Evolutionary conservation across 208 protist genomes (phyloP), one percentile per base, ranked within the genome.

Genomic region (Acanthamoeba sp.): DNA sequence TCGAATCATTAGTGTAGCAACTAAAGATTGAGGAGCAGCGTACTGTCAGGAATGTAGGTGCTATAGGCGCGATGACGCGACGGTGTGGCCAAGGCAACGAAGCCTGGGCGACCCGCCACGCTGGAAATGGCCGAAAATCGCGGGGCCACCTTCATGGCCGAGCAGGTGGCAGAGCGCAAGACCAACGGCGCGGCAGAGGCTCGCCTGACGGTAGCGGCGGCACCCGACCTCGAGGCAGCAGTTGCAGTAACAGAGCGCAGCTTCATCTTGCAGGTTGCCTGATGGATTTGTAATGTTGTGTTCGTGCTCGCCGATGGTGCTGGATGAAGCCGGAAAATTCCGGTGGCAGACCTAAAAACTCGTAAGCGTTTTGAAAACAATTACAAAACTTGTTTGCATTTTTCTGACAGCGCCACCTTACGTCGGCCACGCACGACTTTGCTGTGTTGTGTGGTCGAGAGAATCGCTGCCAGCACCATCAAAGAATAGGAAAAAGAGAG

Each of bases 1-100:
- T 16, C 48, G 16, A 6, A 55, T 20, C 10, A 55, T 55, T 55
- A 55, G 48, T 16, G 48, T 55, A 20, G 48, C 48, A 55, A n/a
- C n/a, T n/a, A n/a, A 69, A 69, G 62, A 69, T 32, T 24, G 3
- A 3, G 7, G 1, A 50, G 18, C 18, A 50, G 5, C 62, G 29
- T 73, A 73, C 64, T 73, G 29, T 73, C 64, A 4, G 64, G 64
- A 18, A 73, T 59, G 52, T 59, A 40, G 64, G 64, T 73, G 64
- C 32, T 40, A 29, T 73, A 73, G 64, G 10, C 34, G 64, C 64
- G 22, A 20, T 20, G 52, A 20, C 52, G 52, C 52, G 52, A 20
- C 45, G 18, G 18, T 1, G 18, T 9, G 52, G 34, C 18, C 32
- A 40, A 38, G 27, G 64, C 64, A 34, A 22, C 64, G 29, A 42